A percentile compares a stretch with the other conserved stretches of the same genome.
Conservation (phyloP, 2,329 filamentous ascomycete genomes). For the Penicillium sp. region DNA sequence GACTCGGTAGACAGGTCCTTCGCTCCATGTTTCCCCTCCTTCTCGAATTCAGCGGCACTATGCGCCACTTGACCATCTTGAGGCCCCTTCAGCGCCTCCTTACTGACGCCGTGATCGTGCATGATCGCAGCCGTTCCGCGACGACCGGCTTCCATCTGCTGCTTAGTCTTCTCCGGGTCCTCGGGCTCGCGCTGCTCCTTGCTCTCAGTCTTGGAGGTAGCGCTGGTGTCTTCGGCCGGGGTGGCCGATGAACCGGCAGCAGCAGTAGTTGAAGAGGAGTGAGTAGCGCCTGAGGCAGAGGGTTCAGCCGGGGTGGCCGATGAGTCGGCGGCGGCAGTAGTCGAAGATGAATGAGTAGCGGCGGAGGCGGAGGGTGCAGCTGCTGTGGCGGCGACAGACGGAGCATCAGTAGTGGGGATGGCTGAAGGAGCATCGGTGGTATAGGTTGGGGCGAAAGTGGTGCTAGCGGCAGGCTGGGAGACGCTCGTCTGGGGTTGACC, state of each 20-base stretch:
- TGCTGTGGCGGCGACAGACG: not conserved
- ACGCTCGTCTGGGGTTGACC: slow-evolving; percentile 3
- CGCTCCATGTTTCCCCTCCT: slow-evolving; percentile 20
- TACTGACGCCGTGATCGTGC: slow-evolving; percentile 17
- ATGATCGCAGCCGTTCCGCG: not conserved
- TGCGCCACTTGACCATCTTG: slow-evolving; percentile 21
- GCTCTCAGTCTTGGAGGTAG: not conserved
- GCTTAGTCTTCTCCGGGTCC: not conserved
- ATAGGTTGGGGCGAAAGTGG: not conserved
- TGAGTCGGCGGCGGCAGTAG: too few species aligned
- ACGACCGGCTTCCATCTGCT: not conserved
- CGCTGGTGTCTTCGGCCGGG: not conserved
- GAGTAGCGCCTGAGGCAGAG: not conserved
- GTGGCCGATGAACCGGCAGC: not conserved
- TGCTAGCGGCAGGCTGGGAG: not conserved
- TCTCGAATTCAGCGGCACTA: slow-evolving; percentile 30
- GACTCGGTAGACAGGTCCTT: not conserved
- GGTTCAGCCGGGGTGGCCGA: not conserved
- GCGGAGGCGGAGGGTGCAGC: not conserved
- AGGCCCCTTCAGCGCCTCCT: slow-evolving; percentile 32
- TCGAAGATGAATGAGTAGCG: not conserved
- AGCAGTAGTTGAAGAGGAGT: not conserved
- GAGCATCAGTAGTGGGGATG: not conserved
- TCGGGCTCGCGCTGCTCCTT: slow-evolving; percentile 18
- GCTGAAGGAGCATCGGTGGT: not conserved